Evolutionary conservation across 2,329 filamentous ascomycete species (phyloP).

Genomic region (Diplocarpon rosae): DNA sequence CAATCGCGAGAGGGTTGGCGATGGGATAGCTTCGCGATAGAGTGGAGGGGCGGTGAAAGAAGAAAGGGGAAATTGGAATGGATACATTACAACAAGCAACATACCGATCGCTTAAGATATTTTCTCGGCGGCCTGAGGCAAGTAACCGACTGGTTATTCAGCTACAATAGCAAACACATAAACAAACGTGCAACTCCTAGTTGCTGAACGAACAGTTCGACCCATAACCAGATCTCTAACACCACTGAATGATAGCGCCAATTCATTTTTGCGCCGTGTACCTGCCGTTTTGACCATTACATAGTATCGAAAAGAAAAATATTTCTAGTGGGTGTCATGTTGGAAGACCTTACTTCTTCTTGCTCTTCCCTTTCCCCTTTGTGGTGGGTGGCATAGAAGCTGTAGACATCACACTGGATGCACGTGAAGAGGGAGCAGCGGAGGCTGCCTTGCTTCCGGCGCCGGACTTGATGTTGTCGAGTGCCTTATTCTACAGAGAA

Average conservation of each 20-base stretch:
- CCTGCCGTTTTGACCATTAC: constrained; percentile 13
- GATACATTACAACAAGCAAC: no score
- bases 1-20: constrained; percentile 41
- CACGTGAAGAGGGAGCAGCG: constrained; percentile 61
- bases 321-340: not conserved
- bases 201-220: no score
- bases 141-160: no score
- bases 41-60: no score
- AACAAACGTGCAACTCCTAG: no score
- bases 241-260: constrained; percentile 3
- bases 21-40: no score
- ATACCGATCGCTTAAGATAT: no score
- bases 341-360: constrained; percentile 30
- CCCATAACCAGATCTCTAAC: constrained; percentile 5
- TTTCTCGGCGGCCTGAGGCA: no score
- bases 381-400: constrained; percentile 39
- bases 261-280: constrained; percentile 11
- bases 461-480: constrained; percentile 72
- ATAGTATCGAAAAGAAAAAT: not conserved
- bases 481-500: constrained; percentile 67
- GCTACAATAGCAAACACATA: no score
- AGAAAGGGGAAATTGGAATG: no score
- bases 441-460: constrained; percentile 64
- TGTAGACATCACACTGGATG: constrained; percentile 77
- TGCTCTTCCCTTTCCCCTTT: constrained; percentile 38